phyloP scores from a whole-genome alignment of 345 rosid genomes.

The Citrus reticulata region DNA sequence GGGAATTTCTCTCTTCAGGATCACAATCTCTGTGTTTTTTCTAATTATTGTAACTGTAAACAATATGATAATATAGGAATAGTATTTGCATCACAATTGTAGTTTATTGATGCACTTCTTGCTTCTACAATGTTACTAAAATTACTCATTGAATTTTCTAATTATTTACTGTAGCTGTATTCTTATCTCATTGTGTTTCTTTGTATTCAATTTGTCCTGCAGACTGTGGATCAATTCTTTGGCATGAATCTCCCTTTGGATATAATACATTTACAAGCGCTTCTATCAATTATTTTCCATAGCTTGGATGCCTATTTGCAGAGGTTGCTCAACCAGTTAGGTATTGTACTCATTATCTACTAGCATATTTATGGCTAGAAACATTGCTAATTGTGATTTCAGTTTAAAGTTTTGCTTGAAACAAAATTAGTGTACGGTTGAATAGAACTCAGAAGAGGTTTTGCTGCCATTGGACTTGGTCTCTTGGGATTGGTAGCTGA shows the following conservation, averaged over 20 bases:
- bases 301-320: slow-evolving; percentile 77
- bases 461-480: neutral
- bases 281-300: slow-evolving; percentile 82
- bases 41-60: neutral
- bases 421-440: neutral
- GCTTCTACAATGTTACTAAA: neutral
- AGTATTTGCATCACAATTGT: neutral
- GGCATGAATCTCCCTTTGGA: slow-evolving; percentile 86
- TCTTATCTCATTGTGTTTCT: slow-evolving; percentile 3
- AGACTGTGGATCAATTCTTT: slow-evolving; percentile 93
- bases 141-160: neutral
- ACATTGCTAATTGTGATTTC: neutral
- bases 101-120: neutral
- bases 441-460: neutral
- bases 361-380: slow-evolving; percentile 1
- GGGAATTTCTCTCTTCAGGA: neutral
- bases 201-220: slow-evolving; percentile 29
- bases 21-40: neutral
- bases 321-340: slow-evolving; percentile 68
- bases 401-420: neutral
- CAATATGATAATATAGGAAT: neutral
- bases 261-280: slow-evolving; percentile 90
- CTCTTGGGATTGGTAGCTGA: neutral
- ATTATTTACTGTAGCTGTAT: neutral
- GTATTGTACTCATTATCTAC: slow-evolving; percentile 32